phyloP scores from a whole-genome alignment of 352 stramenopile genomes.

The Phytopythium kandeliae region DNA sequence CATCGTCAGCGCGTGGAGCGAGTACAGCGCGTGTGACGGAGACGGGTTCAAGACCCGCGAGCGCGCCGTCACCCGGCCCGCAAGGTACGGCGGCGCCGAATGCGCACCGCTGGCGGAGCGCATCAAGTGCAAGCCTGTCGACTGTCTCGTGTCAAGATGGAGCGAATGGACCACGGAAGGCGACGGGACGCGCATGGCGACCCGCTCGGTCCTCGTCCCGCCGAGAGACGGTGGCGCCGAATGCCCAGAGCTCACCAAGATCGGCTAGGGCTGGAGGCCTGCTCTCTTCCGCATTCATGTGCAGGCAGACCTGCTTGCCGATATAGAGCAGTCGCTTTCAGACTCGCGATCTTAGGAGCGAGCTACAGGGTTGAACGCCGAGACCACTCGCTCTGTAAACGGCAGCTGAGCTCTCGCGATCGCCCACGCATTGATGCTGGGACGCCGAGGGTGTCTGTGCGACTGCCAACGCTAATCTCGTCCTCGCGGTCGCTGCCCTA shows the following conservation, averaged over 20 bases:
- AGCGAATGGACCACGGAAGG: constrained; percentile 17
- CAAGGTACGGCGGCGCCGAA: constrained; percentile 15
- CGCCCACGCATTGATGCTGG: too few species aligned
- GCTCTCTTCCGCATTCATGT: too few species aligned
- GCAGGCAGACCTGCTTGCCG: too few species aligned
- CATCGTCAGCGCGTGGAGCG: constrained; percentile 16
- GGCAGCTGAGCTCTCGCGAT: too few species aligned
- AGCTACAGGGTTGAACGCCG: too few species aligned
- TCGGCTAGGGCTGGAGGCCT: background rate
- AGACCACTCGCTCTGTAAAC: too few species aligned
- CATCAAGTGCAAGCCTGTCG: constrained; percentile 16
- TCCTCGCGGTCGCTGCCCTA: too few species aligned
- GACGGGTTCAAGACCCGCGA: constrained; percentile 21
- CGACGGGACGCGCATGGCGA: constrained; percentile 21
- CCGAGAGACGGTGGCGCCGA: constrained; percentile 26
- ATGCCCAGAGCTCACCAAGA: constrained; percentile 30
- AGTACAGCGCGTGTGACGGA: constrained; percentile 18
- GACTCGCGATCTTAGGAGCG: background rate
- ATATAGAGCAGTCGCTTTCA: too few species aligned
- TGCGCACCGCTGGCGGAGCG: constrained; percentile 17
- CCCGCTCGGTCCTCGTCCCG: constrained; percentile 25
- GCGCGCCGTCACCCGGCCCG: constrained; percentile 12
- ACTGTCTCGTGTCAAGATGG: constrained; percentile 32
- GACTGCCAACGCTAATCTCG: too few species aligned
- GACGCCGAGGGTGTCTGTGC: too few species aligned